Evolutionary conservation across 2,329 filamentous ascomycete species (phyloP), one percentile per base, ranked within the genome.

Genomic region (Daldinia eschscholtzii): DNA sequence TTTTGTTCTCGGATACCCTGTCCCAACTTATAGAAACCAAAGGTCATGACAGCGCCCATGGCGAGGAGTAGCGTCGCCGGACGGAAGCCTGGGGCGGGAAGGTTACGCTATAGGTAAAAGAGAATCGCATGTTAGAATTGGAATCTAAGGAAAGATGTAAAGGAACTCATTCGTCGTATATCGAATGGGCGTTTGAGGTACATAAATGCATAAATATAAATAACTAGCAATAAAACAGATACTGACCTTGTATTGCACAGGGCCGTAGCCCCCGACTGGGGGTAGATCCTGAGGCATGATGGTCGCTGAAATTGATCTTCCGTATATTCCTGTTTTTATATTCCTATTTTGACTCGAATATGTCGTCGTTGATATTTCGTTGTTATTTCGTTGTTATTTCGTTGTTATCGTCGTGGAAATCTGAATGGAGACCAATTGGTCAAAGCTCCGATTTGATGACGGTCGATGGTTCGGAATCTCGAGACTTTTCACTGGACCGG

Each of bases 251-350:
- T 98, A 99, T 85, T 99, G 96, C 74, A 99, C 92, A 82, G 95
- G 91, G 82, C 90, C 92, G 83, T 99, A 99, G 87, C 96, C 96
- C 86, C 95, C 96, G 79, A 84, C 82, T 76, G 96, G 96, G 85
- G 96, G 96, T 89, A 99, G 93, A 87, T 99, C 96, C 88, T 98
- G 94, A 86, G 92, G 91, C 95, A 98, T 98, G 79, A 73, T 90
- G 86, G 81, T 59, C 3, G 3, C 18, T 23, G 7, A 18, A 33
- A 30, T 42, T 28, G 4, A 12, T 37, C 35, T 15, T 39, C 33
- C 33, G 33, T 6, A 7, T 35, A 9, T 7, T 6, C 10, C 10
- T 35, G 10, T 33, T 5, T 33, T 33, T 2, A 30, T 30, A 33
- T 13, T 13, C 26, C 33, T 3, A 44, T 15, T 59, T 37, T 23